Evolutionary conservation across 2,329 filamentous ascomycete species (phyloP).

Genomic region (Nannizziopsis barbatae): DNA sequence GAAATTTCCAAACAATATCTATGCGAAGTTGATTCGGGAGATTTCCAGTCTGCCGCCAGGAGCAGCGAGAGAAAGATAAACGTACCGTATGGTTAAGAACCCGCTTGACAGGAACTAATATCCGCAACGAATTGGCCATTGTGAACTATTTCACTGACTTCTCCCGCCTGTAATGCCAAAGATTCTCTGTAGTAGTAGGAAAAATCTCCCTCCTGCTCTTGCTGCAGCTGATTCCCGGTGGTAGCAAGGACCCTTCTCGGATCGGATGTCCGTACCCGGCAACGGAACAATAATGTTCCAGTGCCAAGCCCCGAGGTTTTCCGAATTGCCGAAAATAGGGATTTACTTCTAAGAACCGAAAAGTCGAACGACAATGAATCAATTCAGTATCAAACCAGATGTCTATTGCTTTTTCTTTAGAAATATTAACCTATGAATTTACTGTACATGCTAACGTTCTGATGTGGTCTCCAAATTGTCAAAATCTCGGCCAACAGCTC

Average conservation of each 20-base stretch:
- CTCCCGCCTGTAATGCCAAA: background rate
- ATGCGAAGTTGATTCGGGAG: background rate
- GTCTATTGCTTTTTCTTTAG: too few relatives aligned
- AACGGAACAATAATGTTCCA: constrained; percentile 4
- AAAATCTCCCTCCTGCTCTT: background rate
- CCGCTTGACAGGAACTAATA: constrained; percentile 71
- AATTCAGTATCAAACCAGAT: too few relatives aligned
- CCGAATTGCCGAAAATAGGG: constrained; percentile 11
- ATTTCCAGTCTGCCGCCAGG: background rate
- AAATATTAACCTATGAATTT: too few relatives aligned
- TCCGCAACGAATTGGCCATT: constrained; percentile 48
- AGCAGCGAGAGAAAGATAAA: constrained; percentile 13
- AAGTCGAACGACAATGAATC: too few relatives aligned
- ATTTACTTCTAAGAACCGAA: background rate
- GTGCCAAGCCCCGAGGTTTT: constrained; percentile 12
- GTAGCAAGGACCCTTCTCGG: background rate
- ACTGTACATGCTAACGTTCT: background rate
- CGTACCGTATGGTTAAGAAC: constrained; percentile 77
- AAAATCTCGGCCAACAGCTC: background rate
- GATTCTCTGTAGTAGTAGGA: background rate
- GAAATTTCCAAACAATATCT: background rate
- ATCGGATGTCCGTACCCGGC: constrained; percentile 1
- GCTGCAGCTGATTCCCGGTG: background rate
- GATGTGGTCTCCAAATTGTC: background rate
- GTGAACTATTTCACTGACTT: constrained; percentile 13